phyloP scores from a whole-genome alignment of 768 basidiomycete species.

The Vararia minispora region DNA sequence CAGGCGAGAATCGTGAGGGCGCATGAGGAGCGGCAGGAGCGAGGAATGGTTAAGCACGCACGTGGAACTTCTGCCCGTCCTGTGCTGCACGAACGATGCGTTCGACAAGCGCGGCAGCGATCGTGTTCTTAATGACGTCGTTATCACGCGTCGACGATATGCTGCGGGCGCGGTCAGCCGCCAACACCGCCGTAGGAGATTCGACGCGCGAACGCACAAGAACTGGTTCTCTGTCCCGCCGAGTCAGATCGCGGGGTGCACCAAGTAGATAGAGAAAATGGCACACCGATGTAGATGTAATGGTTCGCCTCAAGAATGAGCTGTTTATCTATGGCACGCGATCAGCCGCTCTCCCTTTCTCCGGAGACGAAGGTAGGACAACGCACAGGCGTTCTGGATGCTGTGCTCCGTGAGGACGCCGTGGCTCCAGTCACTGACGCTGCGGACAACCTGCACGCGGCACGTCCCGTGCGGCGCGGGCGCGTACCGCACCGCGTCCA shows the following conservation, averaged over 20 bases:
- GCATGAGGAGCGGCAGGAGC: not conserved
- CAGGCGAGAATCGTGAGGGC: too few relatives aligned
- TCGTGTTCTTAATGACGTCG: conserved; percentile 67
- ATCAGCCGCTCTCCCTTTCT: conserved; percentile 1
- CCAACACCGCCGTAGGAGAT: not conserved
- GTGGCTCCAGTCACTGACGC: conserved; percentile 89
- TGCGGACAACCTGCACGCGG: conserved; percentile 73
- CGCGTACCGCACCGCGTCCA: conserved; percentile 24
- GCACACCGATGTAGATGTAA: conserved; percentile 84
- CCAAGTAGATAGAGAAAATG: too few relatives aligned
- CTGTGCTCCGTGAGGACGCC: conserved; percentile 84
- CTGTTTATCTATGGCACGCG: conserved; percentile 42
- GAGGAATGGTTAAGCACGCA: conserved; percentile 14
- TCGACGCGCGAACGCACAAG: conserved; percentile 56
- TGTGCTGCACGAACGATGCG: conserved; percentile 75
- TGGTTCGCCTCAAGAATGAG: conserved; percentile 79
- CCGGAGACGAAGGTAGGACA: not conserved
- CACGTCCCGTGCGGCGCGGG: conserved; percentile 40
- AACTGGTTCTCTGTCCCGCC: conserved; percentile 60
- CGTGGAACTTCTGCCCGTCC: conserved; percentile 69
- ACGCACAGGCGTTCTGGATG: conserved; percentile 88
- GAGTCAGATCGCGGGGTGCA: too few relatives aligned
- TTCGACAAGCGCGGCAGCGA: conserved; percentile 74
- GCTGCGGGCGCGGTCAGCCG: conserved; percentile 26
- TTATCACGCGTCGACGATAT: conserved; percentile 62